Percentiles rank a stretch among this genome's conserved stretches.
phyloP scores from a whole-genome alignment of 2,329 filamentous ascomycete genomes.

The Colletotrichum sp. region DNA sequence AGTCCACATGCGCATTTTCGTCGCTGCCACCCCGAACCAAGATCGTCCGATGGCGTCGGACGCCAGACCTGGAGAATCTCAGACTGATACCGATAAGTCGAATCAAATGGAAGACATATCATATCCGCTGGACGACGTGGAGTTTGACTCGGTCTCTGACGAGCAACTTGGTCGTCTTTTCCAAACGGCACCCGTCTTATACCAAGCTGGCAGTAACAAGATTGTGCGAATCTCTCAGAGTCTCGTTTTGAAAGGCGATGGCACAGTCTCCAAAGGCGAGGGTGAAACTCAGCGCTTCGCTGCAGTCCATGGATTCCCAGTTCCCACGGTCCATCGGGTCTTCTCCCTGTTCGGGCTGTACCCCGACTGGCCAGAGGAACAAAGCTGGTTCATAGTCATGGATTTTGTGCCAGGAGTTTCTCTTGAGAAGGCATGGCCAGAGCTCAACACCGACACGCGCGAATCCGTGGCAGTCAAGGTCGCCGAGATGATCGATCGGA shows the following conservation, averaged over 20 bases:
- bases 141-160: neutral
- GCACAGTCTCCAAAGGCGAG: neutral
- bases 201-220: neutral
- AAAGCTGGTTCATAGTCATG: neutral
- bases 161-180: neutral
- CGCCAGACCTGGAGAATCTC: fast-evolving
- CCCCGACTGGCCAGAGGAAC: neutral
- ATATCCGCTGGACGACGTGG: neutral
- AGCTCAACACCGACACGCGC: neutral
- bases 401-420: neutral
- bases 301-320: neutral
- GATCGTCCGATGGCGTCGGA: too few species aligned
- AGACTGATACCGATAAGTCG: fast-evolving
- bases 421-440: neutral
- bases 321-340: neutral
- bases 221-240: neutral
- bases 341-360: neutral
- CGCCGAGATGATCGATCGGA: neutral
- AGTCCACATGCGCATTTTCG: too few species aligned
- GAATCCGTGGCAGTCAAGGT: neutral
- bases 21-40: too few species aligned
- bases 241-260: neutral
- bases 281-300: neutral
- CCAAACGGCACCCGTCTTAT: neutral
- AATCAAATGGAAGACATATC: fast-evolving